phyloP scores from a whole-genome alignment of 208 protist species.

The Herpetomonas muscarum region DNA sequence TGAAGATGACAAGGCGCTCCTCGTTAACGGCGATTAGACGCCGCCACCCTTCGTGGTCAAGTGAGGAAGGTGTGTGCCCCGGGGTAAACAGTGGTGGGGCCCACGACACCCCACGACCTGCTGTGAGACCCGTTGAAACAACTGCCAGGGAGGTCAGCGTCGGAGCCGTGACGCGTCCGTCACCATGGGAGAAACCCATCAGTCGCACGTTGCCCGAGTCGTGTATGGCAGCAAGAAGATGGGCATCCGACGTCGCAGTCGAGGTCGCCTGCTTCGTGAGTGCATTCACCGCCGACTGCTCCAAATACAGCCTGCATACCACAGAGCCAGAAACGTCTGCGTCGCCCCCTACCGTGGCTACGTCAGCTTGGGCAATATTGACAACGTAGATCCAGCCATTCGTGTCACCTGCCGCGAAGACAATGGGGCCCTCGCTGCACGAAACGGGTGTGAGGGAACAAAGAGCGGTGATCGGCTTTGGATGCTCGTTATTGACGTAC shows the following conservation, averaged over 20 bases:
- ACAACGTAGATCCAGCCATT: constrained; percentile 47
- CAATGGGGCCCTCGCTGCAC: not conserved
- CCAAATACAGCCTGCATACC: constrained; percentile 5
- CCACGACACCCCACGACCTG: constrained; percentile 48
- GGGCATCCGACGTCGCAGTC: too few species aligned
- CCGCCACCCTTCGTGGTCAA: not conserved
- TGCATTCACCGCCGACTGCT: constrained; percentile 52
- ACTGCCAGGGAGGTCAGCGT: not conserved
- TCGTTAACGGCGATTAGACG: constrained; percentile 33
- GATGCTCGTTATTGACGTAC: not conserved
- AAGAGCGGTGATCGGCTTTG: constrained; percentile 55
- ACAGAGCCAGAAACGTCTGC: too few species aligned
- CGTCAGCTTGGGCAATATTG: constrained; percentile 4
- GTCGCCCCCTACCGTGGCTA: not conserved
- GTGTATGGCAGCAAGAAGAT: constrained; percentile 8
- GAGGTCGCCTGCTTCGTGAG: constrained; percentile 22
- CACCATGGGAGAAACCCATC: constrained; percentile 5
- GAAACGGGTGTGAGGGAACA: not conserved
- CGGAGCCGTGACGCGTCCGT: too few species aligned
- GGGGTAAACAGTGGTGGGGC: not conserved
- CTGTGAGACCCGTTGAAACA: constrained; percentile 43
- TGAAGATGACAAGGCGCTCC: constrained; percentile 26
- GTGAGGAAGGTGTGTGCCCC: not conserved
- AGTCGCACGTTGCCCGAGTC: constrained; percentile 48
- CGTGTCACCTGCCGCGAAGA: constrained; percentile 56